Conservation (phyloP, 345 rosid genomes). For the Psidium guajava region DNA sequence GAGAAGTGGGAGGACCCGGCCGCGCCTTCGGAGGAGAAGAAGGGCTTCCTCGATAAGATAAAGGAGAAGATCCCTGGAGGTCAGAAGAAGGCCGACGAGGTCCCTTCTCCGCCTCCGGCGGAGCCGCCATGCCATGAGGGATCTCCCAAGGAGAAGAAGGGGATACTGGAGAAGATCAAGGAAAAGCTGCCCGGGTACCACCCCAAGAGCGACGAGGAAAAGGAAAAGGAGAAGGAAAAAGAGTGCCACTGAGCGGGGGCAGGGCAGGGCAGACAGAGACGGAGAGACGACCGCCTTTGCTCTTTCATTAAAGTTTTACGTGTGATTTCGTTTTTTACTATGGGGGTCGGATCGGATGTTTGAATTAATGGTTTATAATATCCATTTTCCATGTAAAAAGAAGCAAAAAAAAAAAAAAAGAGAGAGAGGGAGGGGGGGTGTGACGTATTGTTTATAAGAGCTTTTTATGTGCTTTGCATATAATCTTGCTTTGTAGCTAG, state of each 20-base stretch:
- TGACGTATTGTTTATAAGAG: background rate
- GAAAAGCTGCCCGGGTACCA: slow-evolving; percentile 88
- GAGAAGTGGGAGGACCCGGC: slow-evolving; percentile 6
- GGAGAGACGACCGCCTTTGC: background rate
- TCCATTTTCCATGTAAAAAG: background rate
- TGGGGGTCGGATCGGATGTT: too few relatives aligned
- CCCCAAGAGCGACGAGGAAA: slow-evolving; percentile 37
- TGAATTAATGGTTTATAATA: background rate
- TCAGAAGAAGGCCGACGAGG: slow-evolving; percentile 16
- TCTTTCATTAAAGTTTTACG: background rate
- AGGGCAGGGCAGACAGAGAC: background rate
- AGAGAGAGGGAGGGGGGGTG: background rate
- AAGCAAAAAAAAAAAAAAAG: background rate
- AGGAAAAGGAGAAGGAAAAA: slow-evolving; percentile 31
- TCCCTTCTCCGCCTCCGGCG: background rate
- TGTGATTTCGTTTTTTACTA: background rate
- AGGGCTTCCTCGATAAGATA: slow-evolving; percentile 43
- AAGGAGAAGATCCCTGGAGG: slow-evolving; percentile 67
- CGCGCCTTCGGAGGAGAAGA: slow-evolving; percentile 46
- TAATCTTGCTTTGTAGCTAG: background rate
- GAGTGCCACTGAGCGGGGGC: slow-evolving; percentile 17
- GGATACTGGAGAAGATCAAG: slow-evolving; percentile 76
- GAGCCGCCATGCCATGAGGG: slow-evolving; percentile 1
- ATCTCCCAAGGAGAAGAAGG: slow-evolving; percentile 53
- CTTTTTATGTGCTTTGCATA: background rate